Percentiles rank a stretch among this genome's conserved stretches.
Evolutionary conservation across 169 alveolate genomes (phyloP).

Genomic region (Plasmodium gonderi): DNA sequence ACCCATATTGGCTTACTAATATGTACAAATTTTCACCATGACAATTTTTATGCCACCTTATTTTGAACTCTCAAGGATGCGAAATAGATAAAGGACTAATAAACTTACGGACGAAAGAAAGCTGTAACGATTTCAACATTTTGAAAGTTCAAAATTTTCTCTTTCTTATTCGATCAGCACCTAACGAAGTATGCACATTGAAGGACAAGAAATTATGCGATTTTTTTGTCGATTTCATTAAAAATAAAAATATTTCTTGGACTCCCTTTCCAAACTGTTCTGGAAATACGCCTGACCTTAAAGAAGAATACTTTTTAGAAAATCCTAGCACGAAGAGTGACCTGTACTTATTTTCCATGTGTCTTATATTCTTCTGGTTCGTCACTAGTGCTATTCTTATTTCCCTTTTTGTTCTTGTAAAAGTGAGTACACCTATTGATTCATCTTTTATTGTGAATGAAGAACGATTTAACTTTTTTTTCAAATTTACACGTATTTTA

Average conservation of each 20-base stretch:
- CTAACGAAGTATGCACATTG: constrained; percentile 34
- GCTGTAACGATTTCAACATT: constrained; percentile 40
- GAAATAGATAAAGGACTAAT: constrained; percentile 29
- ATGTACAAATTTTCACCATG: too few species aligned
- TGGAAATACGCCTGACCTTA: constrained; percentile 22
- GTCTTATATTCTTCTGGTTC: constrained; percentile 38
- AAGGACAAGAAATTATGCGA: constrained; percentile 49
- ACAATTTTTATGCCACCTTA: not conserved
- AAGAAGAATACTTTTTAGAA: constrained; percentile 51
- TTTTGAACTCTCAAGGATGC: constrained; percentile 10
- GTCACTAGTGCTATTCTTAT: constrained; percentile 20
- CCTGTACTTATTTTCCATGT: constrained; percentile 35
- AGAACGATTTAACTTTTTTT: constrained; percentile 44
- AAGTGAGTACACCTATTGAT: constrained; percentile 56
- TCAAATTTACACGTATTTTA: constrained; percentile 38
- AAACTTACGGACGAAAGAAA: constrained; percentile 19
- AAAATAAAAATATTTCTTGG: constrained; percentile 24
- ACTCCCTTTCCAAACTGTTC: constrained; percentile 44
- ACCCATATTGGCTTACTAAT: too few species aligned
- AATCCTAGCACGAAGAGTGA: constrained; percentile 29
- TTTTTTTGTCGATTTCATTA: constrained; percentile 57
- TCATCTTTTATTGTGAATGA: constrained; percentile 52
- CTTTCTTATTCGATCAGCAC: constrained; percentile 35
- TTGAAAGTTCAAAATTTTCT: constrained; percentile 49
- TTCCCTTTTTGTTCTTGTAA: constrained; percentile 28